Base-by-base conservation (phyloP, 2,329 filamentous ascomycete species). In the Tolypocladium sp. region DNA sequence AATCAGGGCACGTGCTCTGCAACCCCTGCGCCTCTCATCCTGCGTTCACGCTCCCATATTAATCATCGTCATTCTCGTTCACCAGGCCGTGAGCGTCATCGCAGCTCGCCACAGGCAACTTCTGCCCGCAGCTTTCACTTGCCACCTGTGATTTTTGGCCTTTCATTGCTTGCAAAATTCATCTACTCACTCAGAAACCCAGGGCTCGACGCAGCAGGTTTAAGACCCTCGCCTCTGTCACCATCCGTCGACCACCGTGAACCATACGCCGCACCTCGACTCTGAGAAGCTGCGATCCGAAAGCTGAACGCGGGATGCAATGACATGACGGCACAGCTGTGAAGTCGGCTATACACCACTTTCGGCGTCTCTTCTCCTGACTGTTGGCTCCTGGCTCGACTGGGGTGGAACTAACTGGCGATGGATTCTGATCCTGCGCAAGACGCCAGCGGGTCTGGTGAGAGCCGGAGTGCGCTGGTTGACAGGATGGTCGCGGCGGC, bases 401-500 rank as follows among this genome's bases (percentile, higher is more conserved):
- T 2, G 20, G 30, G 10, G 9, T 7, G 20, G 20, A 13, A 4
- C 20, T 13, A 3, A 3, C 12, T 7, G 2, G 25, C 51, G 57
- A 74, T 74, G 72, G 64, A 63, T 33, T 60, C 65, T 17, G 67
- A 67, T 46, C 15, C 35, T 12, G 67, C 70, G 15, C 57, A 60
- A 2, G 51, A 15, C 17, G 42, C 59, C 2, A 66, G 66, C 13
- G 63, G 64, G 22, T 51, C 59, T 57, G 65, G 63, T 17, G 63
- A 69, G 30, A 65, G 59, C 20, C 69, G 68, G 42, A 64, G 67
- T 27, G 62, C 59, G 8, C 58, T 73, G 9, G 65, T 71, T 53
- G 61, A 65, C 55, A 64, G 62, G 58, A 69, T 71, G 68, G 65
- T 73, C 10, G 66, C 67, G 17, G 70, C 66, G 1, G 70, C 72